Percentiles rank a stretch among this genome's conserved stretches.
These are phyloP conservation scores for Cordyceps pruinosa DNA, from an alignment of 2,329 filamentous ascomycete genomes.

Conservation along the genomic window DNA sequence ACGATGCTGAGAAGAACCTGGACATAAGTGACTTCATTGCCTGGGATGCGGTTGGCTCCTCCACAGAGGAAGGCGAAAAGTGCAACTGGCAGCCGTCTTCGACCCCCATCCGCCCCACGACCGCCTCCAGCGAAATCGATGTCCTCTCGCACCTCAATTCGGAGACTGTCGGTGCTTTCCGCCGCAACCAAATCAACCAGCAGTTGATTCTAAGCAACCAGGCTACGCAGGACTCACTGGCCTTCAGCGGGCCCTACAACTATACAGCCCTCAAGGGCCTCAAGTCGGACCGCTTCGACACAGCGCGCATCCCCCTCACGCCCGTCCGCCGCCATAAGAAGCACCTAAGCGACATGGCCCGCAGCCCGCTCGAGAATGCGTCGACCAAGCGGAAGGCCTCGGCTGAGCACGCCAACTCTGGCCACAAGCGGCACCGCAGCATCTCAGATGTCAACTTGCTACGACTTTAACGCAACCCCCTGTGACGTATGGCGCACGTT, in stretches of 20 bases:
- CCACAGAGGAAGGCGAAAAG: conserved; percentile 52
- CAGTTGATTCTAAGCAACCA: conserved; percentile 54
- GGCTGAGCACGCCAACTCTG: conserved; percentile 28
- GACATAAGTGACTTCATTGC: conserved; percentile 68
- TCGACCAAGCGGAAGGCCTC: conserved; percentile 52
- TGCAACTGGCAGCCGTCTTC: conserved; percentile 43
- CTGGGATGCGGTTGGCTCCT: conserved; percentile 53
- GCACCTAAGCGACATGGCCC: conserved; percentile 35
- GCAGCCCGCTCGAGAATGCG: conserved; percentile 43
- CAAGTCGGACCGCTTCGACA: conserved; percentile 58
- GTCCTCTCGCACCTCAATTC: conserved; percentile 54
- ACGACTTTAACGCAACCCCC: conserved; percentile 30
- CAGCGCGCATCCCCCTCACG: conserved; percentile 61
- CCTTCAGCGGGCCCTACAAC: conserved; percentile 54
- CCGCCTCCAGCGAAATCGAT: conserved; percentile 40
- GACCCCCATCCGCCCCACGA: conserved; percentile 45
- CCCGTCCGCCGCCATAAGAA: conserved; percentile 55
- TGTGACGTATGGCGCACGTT: conserved; percentile 1
- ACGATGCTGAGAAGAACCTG: conserved; percentile 57
- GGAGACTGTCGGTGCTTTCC: conserved; percentile 71
- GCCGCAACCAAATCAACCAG: conserved; percentile 58
- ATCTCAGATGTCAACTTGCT: conserved; percentile 49
- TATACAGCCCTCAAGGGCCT: conserved; percentile 55
- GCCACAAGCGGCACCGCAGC: conserved; percentile 53
- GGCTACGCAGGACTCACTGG: conserved; percentile 55